Percentiles rank a stretch among this genome's conserved stretches.
These are phyloP conservation scores for Ogataea nakhonphanomensis DNA, from an alignment of 805 yeast species.

Conservation along the genomic window DNA sequence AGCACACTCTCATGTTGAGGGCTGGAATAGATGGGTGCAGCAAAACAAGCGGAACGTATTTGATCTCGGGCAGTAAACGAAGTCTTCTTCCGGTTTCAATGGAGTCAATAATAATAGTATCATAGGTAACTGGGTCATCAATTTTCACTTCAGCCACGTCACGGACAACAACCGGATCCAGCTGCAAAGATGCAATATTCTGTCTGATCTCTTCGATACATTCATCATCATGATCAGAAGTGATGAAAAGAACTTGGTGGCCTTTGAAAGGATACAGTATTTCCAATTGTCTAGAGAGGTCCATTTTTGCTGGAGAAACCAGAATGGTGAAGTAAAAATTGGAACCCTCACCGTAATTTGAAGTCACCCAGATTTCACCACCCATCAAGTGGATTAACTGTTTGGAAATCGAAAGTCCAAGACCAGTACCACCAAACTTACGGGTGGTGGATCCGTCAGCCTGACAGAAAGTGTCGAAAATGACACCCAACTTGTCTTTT, in stretches of 20 bases:
- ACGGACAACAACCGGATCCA: slow-evolving; percentile 56
- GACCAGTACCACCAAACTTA: slow-evolving; percentile 90
- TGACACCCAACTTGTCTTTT: slow-evolving; percentile 77
- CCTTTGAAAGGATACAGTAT: slow-evolving; percentile 66
- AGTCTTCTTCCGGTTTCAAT: slow-evolving; percentile 69
- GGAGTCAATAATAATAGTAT: slow-evolving; percentile 79
- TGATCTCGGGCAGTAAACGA: slow-evolving; percentile 69
- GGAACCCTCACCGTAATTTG: slow-evolving; percentile 76
- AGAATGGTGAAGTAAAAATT: slow-evolving; percentile 78
- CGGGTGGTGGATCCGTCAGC: slow-evolving; percentile 93
- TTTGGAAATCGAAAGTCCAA: slow-evolving; percentile 84
- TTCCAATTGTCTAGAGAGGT: slow-evolving; percentile 62
- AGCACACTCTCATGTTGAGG: slow-evolving; percentile 74
- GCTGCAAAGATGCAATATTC: slow-evolving; percentile 50
- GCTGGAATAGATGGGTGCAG: slow-evolving; percentile 73
- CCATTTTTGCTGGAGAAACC: slow-evolving; percentile 67
- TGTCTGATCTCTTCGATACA: slow-evolving; percentile 50
- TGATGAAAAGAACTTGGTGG: slow-evolving; percentile 68
- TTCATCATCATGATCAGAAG: slow-evolving; percentile 54
- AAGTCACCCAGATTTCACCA: slow-evolving; percentile 89
- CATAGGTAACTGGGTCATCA: slow-evolving; percentile 58
- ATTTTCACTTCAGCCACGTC: slow-evolving; percentile 56
- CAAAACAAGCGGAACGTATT: slow-evolving; percentile 80
- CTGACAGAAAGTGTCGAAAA: slow-evolving; percentile 87
- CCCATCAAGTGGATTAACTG: slow-evolving; percentile 89